Percentiles rank a stretch among this genome's conserved stretches.
Conservation (phyloP, 805 yeast species). For the Saccharomycopsis javanensis region DNA sequence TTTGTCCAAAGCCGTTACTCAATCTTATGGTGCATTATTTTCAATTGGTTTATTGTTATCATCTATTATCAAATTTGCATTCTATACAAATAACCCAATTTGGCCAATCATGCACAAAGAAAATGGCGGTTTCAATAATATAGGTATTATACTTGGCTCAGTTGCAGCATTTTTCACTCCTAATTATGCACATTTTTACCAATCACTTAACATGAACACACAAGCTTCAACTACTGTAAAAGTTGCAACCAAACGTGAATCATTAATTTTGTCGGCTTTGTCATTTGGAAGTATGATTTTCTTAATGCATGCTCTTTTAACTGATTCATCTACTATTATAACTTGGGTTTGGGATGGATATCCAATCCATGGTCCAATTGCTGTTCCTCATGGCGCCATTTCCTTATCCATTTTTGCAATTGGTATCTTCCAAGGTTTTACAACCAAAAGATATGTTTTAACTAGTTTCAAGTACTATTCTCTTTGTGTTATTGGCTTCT, state of each 20-base stretch:
- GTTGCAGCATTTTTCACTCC: constrained; percentile 58
- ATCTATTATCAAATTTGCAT: constrained; percentile 63
- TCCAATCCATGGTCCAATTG: constrained; percentile 78
- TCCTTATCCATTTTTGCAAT: constrained; percentile 48
- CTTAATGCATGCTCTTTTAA: constrained; percentile 60
- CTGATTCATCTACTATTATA: constrained; percentile 81
- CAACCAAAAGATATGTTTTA: constrained; percentile 18
- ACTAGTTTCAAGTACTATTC: constrained; percentile 6
- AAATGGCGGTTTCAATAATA: constrained; percentile 78
- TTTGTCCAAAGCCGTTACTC: constrained; percentile 23
- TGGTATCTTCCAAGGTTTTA: constrained; percentile 44
- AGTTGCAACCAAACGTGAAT: constrained; percentile 27
- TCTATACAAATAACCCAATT: constrained; percentile 81
- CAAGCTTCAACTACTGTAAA: constrained; percentile 3
- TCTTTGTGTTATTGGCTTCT: constrained; percentile 41
- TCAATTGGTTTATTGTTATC: constrained; percentile 65
- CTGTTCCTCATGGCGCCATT: constrained; percentile 73
- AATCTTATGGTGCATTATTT: constrained; percentile 42
- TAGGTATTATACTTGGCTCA: constrained; percentile 58
- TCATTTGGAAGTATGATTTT: constrained; percentile 76
- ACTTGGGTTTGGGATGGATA: constrained; percentile 96
- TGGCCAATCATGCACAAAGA: constrained; percentile 89
- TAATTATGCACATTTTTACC: constrained; percentile 14
- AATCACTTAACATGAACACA: constrained; percentile 19
- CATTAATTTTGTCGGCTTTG: constrained; percentile 40